These are phyloP conservation scores for Wallacemonas sp. DNA, from an alignment of 208 protist species.

Conservation along the genomic window DNA sequence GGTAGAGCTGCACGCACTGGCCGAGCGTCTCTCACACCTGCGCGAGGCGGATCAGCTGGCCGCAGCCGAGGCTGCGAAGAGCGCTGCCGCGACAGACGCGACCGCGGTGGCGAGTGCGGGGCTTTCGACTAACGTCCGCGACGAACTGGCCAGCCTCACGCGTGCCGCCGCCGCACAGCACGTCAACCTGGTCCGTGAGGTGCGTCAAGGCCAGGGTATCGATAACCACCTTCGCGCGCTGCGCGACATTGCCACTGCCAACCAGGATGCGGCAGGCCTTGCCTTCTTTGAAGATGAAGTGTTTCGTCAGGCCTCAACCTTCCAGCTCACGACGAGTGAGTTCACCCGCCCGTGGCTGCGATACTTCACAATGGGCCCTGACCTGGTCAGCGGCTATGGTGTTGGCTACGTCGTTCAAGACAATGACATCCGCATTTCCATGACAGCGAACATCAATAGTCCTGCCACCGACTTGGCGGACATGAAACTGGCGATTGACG, in stretches of 20 bases:
- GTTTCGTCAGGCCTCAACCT: constrained; percentile 44
- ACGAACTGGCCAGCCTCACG: constrained; percentile 49
- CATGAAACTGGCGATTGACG: constrained; percentile 35
- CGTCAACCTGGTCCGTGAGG: constrained; percentile 40
- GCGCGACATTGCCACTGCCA: constrained; percentile 61
- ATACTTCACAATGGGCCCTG: constrained; percentile 87
- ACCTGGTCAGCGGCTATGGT: constrained; percentile 85
- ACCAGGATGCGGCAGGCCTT: constrained; percentile 60
- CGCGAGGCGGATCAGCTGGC: constrained; percentile 10
- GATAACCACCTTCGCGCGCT: constrained; percentile 90
- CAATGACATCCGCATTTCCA: constrained; percentile 78
- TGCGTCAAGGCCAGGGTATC: constrained; percentile 71
- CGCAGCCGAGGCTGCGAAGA: too few species aligned
- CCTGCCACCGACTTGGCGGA: constrained; percentile 66
- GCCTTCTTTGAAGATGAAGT: constrained; percentile 84
- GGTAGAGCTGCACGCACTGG: constrained; percentile 55
- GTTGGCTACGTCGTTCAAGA: constrained; percentile 91
- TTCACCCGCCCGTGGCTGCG: constrained; percentile 72
- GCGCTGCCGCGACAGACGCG: constrained; percentile 10
- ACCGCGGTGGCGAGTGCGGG: not conserved
- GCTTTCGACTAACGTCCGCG: constrained; percentile 17
- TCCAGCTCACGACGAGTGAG: constrained; percentile 63
- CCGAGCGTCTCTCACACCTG: constrained; percentile 32
- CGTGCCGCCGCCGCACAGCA: constrained; percentile 50
- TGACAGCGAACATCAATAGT: constrained; percentile 83